Conservation (phyloP, 225 moss, liverwort and hornwort genomes). For the Antitrichia curtipendula region DNA sequence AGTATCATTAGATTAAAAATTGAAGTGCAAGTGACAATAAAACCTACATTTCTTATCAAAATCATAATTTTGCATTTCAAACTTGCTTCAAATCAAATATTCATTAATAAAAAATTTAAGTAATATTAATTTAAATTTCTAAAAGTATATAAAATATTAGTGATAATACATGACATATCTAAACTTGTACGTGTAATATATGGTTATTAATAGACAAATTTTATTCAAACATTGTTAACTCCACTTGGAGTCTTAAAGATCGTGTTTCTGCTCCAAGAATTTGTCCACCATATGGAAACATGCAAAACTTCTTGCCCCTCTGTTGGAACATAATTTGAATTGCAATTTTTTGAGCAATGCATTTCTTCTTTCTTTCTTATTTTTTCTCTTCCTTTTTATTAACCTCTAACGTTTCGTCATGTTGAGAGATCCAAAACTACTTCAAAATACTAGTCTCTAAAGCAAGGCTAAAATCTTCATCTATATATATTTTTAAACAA, state of each 20-base stretch:
- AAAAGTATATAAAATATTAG: too few relatives aligned
- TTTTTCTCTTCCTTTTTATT: background rate
- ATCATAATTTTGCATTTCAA: background rate
- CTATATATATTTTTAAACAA: too few relatives aligned
- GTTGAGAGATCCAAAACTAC: accelerated
- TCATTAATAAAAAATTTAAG: background rate
- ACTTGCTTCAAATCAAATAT: background rate
- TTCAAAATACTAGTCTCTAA: background rate
- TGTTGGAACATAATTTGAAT: background rate
- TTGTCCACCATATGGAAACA: background rate
- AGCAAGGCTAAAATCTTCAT: background rate
- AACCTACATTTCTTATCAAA: background rate
- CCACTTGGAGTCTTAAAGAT: background rate
- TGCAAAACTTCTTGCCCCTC: background rate
- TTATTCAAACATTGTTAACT: background rate
- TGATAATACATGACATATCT: background rate
- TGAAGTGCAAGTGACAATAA: accelerated
- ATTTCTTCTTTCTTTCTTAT: background rate
- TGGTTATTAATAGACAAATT: too few relatives aligned
- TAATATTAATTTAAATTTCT: too few relatives aligned
- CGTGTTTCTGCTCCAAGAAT: background rate
- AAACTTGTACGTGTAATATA: background rate
- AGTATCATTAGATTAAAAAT: background rate
- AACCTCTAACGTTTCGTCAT: accelerated
- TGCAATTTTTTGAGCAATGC: background rate